Evolutionary conservation across 2,329 filamentous ascomycete genomes (phyloP), one percentile per base, ranked within the genome.

Genomic region (Aspergillus flavus): DNA sequence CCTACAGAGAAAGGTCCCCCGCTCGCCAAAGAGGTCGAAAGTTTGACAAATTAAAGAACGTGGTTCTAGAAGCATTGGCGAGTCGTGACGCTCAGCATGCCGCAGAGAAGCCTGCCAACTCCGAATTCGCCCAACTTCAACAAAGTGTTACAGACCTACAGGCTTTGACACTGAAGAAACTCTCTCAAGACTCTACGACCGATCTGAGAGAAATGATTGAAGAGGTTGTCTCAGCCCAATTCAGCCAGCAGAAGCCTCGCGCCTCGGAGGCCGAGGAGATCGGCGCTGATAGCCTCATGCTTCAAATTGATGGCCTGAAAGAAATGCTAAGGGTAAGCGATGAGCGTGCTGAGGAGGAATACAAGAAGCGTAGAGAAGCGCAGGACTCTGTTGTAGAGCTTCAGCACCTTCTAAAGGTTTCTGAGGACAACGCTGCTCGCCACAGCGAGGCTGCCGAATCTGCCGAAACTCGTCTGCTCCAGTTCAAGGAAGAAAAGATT

Each of bases 41-140:
- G 70, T 78, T 94, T 71, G 93, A 97, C 62, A 93, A 94, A 75
- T 92, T 99, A 67, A 83, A 89, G 59, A 81, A 83, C 28, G 87
- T 82, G 32, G 79, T 94, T 36, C 77, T 91, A 21, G 87, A 92
- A 70, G 90, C 89, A 5, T 79, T 97, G 36, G 78, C 81, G 57
- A 75, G 80, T 60, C 81, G 83, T 55, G 76, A 77, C 23, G 61
- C 70, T 55, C 68, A 73, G n/a, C 70, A 71, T 12, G 64, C 62
- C 39, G 64, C 64, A 30, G 68, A 70, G 30, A 68, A 74, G 43
- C 71, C 74, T 19, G 71, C 72, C 34, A 68, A 72, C 36, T 63
- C 75, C 12, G 78, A 81, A 62, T 67, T 82, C 28, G 66, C 75
- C 4, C 72, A 76, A 58, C 74, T 82, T 36, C 79, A 76, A 48